Conservation (phyloP, 1,139 yeast genomes). For the Suhomyces anneliseae region DNA sequence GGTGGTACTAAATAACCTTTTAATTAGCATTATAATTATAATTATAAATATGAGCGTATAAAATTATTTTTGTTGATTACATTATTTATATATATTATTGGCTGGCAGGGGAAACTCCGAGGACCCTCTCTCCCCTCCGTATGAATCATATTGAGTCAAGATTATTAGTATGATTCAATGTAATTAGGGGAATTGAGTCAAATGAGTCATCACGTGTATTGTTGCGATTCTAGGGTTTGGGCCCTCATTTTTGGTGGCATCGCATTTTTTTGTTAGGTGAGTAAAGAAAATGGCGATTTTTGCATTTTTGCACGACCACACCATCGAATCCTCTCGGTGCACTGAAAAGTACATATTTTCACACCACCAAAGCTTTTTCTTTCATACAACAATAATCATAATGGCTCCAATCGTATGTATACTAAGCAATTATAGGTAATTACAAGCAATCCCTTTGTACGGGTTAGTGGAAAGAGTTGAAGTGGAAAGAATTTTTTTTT, state of each 20-base stretch:
- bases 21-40: background rate
- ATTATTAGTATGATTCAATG: conserved; percentile 2
- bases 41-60: background rate
- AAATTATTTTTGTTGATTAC: background rate
- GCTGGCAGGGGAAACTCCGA: no score
- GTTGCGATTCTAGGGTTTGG: conserved; percentile 3
- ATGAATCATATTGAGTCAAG: conserved; percentile 11
- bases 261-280: no score
- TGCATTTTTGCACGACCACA: conserved; percentile 1
- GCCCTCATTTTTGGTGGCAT: background rate
- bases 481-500: conserved; percentile 9
- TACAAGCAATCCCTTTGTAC: conserved; percentile 27
- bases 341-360: conserved; percentile 4
- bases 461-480: conserved; percentile 27
- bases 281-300: background rate
- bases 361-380: conserved; percentile 3
- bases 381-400: conserved; percentile 26
- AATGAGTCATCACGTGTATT: conserved; percentile 12
- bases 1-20: conserved; percentile 1
- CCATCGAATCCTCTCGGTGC: background rate
- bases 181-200: no score
- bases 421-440: conserved; percentile 13
- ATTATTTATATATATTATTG: no score
- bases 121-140: no score
- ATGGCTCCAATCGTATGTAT: conserved; percentile 93